A percentile compares a stretch with the other conserved stretches of the same genome.
These are phyloP conservation scores for Albizia julibrissin DNA, from an alignment of 306 rosid genomes.

Conservation along the genomic window DNA sequence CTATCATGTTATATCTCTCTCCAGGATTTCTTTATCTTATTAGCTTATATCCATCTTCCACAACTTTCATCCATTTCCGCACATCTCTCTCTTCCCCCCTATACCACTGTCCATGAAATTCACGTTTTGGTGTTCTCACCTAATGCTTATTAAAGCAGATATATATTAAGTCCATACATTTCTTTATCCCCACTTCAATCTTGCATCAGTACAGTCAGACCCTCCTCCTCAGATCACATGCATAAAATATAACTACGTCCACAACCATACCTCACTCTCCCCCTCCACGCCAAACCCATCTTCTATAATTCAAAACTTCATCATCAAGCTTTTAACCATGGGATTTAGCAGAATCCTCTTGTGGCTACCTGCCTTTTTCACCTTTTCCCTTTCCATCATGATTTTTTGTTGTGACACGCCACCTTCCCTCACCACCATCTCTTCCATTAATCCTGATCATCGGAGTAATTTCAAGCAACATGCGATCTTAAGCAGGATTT, in stretches of 20 bases:
- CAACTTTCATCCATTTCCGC: slow-evolving; percentile 33
- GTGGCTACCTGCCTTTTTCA: slow-evolving; percentile 47
- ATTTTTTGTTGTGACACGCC: slow-evolving; percentile 31
- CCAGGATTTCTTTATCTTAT: slow-evolving; percentile 24
- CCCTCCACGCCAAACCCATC: slow-evolving; percentile 25
- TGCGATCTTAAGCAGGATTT: slow-evolving; percentile 39
- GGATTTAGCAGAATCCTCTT: slow-evolving; percentile 49
- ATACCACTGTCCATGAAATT: not conserved
- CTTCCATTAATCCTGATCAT: slow-evolving; percentile 20
- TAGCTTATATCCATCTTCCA: slow-evolving; percentile 51
- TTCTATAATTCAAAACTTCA: slow-evolving; percentile 28
- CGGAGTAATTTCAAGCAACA: slow-evolving; percentile 29
- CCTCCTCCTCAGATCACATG: slow-evolving; percentile 23
- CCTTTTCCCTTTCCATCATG: slow-evolving; percentile 47
- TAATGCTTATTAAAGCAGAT: slow-evolving; percentile 30
- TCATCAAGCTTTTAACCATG: slow-evolving; percentile 37
- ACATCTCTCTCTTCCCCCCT: not conserved
- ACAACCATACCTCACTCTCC: slow-evolving; percentile 24
- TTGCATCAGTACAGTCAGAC: not conserved
- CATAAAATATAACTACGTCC: slow-evolving; percentile 32
- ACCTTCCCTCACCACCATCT: slow-evolving; percentile 18
- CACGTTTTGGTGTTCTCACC: not conserved
- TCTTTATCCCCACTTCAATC: slow-evolving; percentile 59
- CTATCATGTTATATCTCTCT: not conserved
- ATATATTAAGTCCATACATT: slow-evolving; percentile 33